Conservation (phyloP, 2,329 filamentous ascomycete genomes). For the Alternaria longipes region DNA sequence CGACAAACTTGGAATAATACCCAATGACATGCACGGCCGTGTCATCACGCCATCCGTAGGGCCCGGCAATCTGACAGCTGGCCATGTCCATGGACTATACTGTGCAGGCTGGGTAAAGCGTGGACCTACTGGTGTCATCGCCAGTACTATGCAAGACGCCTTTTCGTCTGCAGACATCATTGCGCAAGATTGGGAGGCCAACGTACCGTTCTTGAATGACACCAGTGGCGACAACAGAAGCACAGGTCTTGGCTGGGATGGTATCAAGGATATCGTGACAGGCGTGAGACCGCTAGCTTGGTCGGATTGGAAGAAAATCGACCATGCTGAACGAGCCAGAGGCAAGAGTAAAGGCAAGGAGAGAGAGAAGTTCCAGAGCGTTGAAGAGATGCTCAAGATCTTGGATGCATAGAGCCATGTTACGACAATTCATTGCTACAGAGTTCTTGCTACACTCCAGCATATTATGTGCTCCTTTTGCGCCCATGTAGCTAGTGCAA, state of each 20-base stretch:
- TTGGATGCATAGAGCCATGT: slow-evolving; percentile 36
- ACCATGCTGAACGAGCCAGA: slow-evolving; percentile 74
- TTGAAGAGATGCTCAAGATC: slow-evolving; percentile 66
- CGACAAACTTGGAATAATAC: slow-evolving; percentile 74
- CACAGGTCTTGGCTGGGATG: slow-evolving; percentile 76
- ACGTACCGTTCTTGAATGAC: slow-evolving; percentile 59
- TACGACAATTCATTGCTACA: not conserved
- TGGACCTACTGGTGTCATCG: slow-evolving; percentile 94
- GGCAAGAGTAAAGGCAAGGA: slow-evolving; percentile 76
- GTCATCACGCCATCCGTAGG: slow-evolving; percentile 60
- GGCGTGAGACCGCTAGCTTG: slow-evolving; percentile 74
- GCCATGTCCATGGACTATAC: slow-evolving; percentile 77
- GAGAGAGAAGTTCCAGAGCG: slow-evolving; percentile 71
- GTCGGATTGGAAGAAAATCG: slow-evolving; percentile 87
- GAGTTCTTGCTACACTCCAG: too few species aligned
- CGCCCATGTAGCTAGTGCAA: not conserved
- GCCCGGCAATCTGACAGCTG: slow-evolving; percentile 54
- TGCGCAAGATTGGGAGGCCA: slow-evolving; percentile 73
- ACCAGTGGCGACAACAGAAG: slow-evolving; percentile 44
- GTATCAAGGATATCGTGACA: slow-evolving; percentile 69
- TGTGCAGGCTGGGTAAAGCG: slow-evolving; percentile 97
- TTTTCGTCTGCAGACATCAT: slow-evolving; percentile 89
- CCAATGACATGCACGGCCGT: slow-evolving; percentile 82
- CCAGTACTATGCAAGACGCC: slow-evolving; percentile 93
- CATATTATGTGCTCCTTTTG: not conserved